Percentiles rank a stretch among this genome's conserved stretches.
Evolutionary conservation across 2,329 filamentous ascomycete genomes (phyloP).

Genomic region (Penicillium corylophilum): DNA sequence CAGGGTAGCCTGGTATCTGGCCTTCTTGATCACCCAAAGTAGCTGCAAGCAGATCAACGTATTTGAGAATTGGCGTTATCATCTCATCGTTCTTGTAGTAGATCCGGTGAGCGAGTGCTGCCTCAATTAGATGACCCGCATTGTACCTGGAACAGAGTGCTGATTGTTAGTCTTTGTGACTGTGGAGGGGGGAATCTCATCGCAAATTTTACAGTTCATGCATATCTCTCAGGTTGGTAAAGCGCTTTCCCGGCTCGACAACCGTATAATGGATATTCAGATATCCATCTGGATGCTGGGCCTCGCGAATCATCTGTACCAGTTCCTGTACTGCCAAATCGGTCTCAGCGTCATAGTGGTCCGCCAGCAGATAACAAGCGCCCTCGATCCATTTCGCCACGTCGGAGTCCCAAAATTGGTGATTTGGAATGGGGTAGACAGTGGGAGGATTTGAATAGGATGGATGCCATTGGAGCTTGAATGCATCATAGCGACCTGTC

Average conservation of each 20-base stretch:
- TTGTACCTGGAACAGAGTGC: slow-evolving; percentile 50
- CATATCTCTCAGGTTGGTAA: slow-evolving; percentile 60
- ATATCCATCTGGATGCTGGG: slow-evolving; percentile 62
- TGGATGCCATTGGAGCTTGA: slow-evolving; percentile 58
- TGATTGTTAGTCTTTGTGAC: background rate
- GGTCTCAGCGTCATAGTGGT: slow-evolving; percentile 46
- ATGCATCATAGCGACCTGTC: slow-evolving; percentile 59
- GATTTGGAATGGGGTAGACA: slow-evolving; percentile 58
- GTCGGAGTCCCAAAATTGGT: slow-evolving; percentile 60
- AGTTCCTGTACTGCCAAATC: slow-evolving; percentile 55
- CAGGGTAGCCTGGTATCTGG: slow-evolving; percentile 60
- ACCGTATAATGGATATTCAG: slow-evolving; percentile 64
- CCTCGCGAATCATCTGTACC: slow-evolving; percentile 57
- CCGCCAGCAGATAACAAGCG: slow-evolving; percentile 56
- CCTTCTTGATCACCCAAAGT: slow-evolving; percentile 53
- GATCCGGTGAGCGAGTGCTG: slow-evolving; percentile 56
- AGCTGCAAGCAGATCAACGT: slow-evolving; percentile 53
- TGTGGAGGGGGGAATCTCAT: background rate
- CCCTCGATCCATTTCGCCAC: slow-evolving; percentile 65
- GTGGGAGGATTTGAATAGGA: slow-evolving; percentile 52
- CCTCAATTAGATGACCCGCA: slow-evolving; percentile 62
- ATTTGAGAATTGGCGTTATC: slow-evolving; percentile 54
- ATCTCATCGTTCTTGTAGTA: slow-evolving; percentile 54
- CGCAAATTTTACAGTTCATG: slow-evolving; percentile 53
- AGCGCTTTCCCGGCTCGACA: slow-evolving; percentile 56